These are phyloP conservation scores for Craspedostauros australis DNA, from an alignment of 108 stramenopile species.

Conservation along the genomic window DNA sequence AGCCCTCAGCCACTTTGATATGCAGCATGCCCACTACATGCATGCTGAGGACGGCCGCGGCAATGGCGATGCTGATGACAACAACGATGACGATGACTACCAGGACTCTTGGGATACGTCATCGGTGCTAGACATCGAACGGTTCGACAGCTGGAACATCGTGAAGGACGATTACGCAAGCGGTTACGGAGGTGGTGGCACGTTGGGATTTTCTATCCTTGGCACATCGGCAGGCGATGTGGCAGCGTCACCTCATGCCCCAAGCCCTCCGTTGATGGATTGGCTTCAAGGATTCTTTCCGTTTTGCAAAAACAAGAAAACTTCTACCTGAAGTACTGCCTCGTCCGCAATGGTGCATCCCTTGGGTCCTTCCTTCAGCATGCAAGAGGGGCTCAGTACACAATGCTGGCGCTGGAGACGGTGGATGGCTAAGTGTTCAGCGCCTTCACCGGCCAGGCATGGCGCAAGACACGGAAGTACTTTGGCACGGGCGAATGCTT, in stretches of 20 bases:
- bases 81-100: conserved; percentile 31
- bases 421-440: conserved; percentile 74
- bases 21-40: too few relatives aligned
- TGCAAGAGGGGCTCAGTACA: conserved; percentile 41
- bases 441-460: conserved; percentile 60
- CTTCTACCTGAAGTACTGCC: conserved; percentile 55
- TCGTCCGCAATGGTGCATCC: conserved; percentile 56
- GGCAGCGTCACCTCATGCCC: conserved; percentile 32
- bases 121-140: not conserved
- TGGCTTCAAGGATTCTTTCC: conserved; percentile 38
- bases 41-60: too few relatives aligned
- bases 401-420: conserved; percentile 73
- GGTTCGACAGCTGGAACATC: conserved; percentile 66
- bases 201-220: conserved; percentile 34
- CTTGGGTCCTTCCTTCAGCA: conserved; percentile 29
- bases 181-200: conserved; percentile 67
- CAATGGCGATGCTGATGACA: too few relatives aligned
- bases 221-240: conserved; percentile 47
- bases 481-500: conserved; percentile 60
- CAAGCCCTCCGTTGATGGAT: conserved; percentile 51
- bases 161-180: conserved; percentile 64
- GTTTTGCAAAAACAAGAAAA: conserved; percentile 23
- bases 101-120: conserved; percentile 30
- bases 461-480: conserved; percentile 45
- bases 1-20: too few relatives aligned